Evolutionary conservation across 1,284 basidiomycete genomes (phyloP), one percentile per base, ranked within the genome.

Genomic region (Rhodotorula sp.): DNA sequence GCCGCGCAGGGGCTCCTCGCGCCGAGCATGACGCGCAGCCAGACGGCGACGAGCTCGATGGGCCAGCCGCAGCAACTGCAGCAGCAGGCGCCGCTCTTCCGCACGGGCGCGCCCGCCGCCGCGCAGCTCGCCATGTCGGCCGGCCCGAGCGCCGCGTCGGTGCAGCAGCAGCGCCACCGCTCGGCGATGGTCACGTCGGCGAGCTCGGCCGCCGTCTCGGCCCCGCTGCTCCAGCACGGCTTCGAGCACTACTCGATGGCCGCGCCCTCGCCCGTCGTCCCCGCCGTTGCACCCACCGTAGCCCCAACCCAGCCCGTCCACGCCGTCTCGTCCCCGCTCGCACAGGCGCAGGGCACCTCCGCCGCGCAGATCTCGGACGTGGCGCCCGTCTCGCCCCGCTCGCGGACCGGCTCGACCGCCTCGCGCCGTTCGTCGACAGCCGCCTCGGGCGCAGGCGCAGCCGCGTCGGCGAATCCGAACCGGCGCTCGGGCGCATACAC

Each of bases 101-200:
- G 34, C 34, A 34, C 34, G 34, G 34, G 34, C 34, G 34, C 34
- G 5, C 34, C 34, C 34, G 34, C 34, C 34, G 34, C 34, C 34
- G 34, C 34, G 34, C 34, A 34, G 34, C 34, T 34, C 34, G 34
- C 34, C 2, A 34, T 34, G 34, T 56, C 55, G 63, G 3, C 48
- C 7, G 63, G 54, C 13, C 34, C 55, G 55, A 17, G 21, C 34
- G 34, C 55, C 17, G 16, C 55, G 34, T 70, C 73, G 56, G 42
- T 57, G 7, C 59, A 64, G 44, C 53, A 55, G 62, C 62, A 63
- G 62, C 66, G 81, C 23, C 82, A 83, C 75, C 82, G 83, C 52
- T 81, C 80, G 42, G 83, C 83, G 9, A 68, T 84, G 69, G 82
- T 83, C 21, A 77, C 79, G 5, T 78, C 82, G 12, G 74, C 79